Evolutionary conservation across 495 filamentous ascomycete genomes (phyloP), one percentile per base, ranked within the genome.

Genomic region (Astrocystis sublimbata): DNA sequence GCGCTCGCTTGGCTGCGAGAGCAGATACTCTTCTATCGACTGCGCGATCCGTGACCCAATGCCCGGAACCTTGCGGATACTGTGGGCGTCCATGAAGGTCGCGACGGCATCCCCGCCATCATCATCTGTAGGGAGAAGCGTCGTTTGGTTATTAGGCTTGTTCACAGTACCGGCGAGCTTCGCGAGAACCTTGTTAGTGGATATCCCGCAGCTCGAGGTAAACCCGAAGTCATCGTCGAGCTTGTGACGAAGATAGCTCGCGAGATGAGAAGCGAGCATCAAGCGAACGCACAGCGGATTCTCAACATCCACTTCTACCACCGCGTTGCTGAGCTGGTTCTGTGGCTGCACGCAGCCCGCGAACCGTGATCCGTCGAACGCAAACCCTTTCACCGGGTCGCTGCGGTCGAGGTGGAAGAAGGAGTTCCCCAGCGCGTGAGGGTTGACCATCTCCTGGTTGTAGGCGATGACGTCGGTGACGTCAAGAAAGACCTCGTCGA

Each of bases 71-170:
- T 89, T 90, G 42, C 91, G 87, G 52, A 98, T 86, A 58, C 87
- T 85, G 66, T 92, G 89, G 17, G 61, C 68, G 65, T 96, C 92
- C 58, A 98, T 79, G 67, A 98, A 97, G 0, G 67, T 62, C 2
- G 75, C 75, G 30, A 91, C 79, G 6, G 65, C 65, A 21, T 69
- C 61, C 1, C 74, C 72, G 12, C 66, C 64, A n/a, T 71, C 60
- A 1, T 73, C 71, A 53, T 85, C 85, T 2, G 88, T 86, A 10
- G 88, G 84, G 5, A 96, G 74, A 3, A 98, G 84, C 5, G 89
- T 89, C 0, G 93, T 97, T 69, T 96, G 93, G 55, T 84, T 87
- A 47, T 88, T 87, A 0, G 93, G 93, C 74, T 97, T 97, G 70
- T 96, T 85, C 42, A 88, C 75, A 76, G 85, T 91, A 19, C 93